These are phyloP conservation scores for Echium plantagineum DNA, from an alignment of 257 asterid genomes.

Conservation along the genomic window DNA sequence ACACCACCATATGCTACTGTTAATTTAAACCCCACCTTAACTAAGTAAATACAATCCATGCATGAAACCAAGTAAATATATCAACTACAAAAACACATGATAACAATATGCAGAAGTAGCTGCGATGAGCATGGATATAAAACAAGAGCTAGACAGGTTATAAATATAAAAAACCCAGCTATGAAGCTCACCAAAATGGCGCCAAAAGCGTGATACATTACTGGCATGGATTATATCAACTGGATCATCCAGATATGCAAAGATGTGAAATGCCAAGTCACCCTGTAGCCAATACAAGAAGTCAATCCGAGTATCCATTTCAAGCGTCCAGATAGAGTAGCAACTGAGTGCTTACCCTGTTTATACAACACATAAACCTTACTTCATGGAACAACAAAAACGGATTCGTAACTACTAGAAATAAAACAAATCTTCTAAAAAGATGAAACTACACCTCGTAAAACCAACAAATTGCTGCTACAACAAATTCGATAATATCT, in stretches of 20 bases:
- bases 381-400: not conserved
- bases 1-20: not conserved
- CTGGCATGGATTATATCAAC: conserved; percentile 53
- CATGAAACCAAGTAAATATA: not conserved
- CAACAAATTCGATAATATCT: too few relatives aligned
- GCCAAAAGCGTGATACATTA: conserved; percentile 54
- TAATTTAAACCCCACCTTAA: not conserved
- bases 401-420: not conserved
- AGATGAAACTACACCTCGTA: not conserved
- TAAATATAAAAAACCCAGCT: not conserved
- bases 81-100: not conserved
- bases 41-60: not conserved
- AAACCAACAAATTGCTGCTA: not conserved
- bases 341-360: not conserved
- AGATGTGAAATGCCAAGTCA: conserved; percentile 33
- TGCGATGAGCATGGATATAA: not conserved
- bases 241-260: conserved; percentile 55
- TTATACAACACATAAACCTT: not conserved
- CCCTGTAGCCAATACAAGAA: conserved; percentile 39
- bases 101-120: not conserved
- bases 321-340: not conserved
- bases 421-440: not conserved
- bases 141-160: not conserved
- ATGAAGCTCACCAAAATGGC: conserved; percentile 43
- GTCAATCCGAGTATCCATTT: conserved; percentile 30